Percentiles rank a stretch among this genome's conserved stretches.
Evolutionary conservation across 768 basidiomycete species (phyloP).

Genomic region (Grammothele lineata): DNA sequence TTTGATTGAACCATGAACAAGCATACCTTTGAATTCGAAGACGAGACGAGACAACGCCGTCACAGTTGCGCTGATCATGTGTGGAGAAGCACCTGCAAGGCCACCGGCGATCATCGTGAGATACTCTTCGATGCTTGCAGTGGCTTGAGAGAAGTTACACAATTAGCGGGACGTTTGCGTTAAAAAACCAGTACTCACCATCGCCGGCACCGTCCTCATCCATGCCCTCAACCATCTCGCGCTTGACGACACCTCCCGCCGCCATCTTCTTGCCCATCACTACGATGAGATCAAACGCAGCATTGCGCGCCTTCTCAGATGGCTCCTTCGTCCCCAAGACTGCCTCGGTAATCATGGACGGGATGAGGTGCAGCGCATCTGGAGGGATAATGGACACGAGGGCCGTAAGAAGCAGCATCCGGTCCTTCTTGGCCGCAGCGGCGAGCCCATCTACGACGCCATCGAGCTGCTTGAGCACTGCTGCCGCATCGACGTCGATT

Average conservation of each 20-base stretch:
- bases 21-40: conserved; percentile 91
- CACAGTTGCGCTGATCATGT: conserved; percentile 97
- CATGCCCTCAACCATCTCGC: conserved; percentile 77
- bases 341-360: conserved; percentile 88
- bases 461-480: conserved; percentile 61
- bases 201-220: conserved; percentile 61
- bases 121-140: conserved; percentile 84
- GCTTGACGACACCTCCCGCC: conserved; percentile 76
- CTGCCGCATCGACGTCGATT: conserved; percentile 49
- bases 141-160: conserved; percentile 33
- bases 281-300: conserved; percentile 87
- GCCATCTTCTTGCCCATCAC: conserved; percentile 93
- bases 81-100: conserved; percentile 86
- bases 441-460: conserved; percentile 60
- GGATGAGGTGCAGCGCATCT: conserved; percentile 75
- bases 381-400: conserved; percentile 68
- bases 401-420: conserved; percentile 67
- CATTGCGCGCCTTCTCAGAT: conserved; percentile 84
- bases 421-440: conserved; percentile 92
- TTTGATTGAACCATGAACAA: neutral
- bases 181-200: conserved; percentile 26
- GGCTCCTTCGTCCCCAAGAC: conserved; percentile 96
- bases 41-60: conserved; percentile 90
- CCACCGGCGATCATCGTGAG: conserved; percentile 97
- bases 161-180: neutral